Evolutionary conservation across 23 red algal genomes (phyloP), one percentile per base, ranked within the genome.

Genomic region (Gracilaria caudata): DNA sequence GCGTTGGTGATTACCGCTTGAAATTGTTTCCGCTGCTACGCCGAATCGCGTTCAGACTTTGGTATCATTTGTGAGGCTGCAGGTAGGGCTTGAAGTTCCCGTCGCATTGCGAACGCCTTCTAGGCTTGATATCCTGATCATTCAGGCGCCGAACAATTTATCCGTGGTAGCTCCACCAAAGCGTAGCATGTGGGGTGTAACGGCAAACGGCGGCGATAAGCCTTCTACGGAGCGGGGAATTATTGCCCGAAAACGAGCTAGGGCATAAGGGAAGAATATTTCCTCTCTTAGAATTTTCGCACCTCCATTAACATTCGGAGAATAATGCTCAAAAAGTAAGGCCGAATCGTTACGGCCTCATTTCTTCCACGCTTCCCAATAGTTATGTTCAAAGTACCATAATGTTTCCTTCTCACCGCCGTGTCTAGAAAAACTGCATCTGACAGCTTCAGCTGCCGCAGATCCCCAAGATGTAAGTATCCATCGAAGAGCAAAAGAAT

Each of bases 181-280:
- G 16, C 65, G 17, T 3, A 71, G 65, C 65, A 71, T 71, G 25
- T 71, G 65, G 17, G 65, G 65, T n/a, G 65, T 71, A 20, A 71
- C 26, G 3, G 35, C 35, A 34, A 71, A 34, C 34, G 26, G 17
- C 4, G 32, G 4, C 65, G 3, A 14, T 34, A 71, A 23, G 3
- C n/a, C 6, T 41, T 44, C 39, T 3, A 44, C 34, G 2, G 65
- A 14, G 11, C 35, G 11, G 3, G 10, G 65, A 20, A 71, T 4
- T 10, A 4, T 3, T 14, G 65, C 25, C 9, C 25, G 65, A 44
- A 71, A 44, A 3, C 65, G 65, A 9, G 65, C 65, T 12, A 23
- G 17, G 3, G 17, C 14, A 38, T 14, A 44, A 14, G 65, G 65
- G 65, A 71, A 71, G 19, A 19, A 58, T 33, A 81, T 4, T 4